Percentiles rank a stretch among this genome's conserved stretches.
Evolutionary conservation across 495 filamentous ascomycete species (phyloP).

Genomic region (Sordaria brevicollis): DNA sequence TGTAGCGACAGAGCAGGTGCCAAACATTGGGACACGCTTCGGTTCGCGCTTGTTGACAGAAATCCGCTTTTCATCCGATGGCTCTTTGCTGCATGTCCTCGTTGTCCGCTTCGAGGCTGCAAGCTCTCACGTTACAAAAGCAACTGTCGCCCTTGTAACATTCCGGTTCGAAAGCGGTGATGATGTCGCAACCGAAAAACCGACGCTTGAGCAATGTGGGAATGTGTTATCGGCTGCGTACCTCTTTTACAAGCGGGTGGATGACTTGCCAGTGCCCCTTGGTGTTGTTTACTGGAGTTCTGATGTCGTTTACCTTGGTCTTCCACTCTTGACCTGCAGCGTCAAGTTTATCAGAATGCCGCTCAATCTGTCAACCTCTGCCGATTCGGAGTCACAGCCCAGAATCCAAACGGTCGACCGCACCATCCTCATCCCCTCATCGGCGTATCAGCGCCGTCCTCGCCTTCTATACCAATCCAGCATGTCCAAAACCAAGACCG

Average conservation of each 20-base stretch:
- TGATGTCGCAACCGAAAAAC: background rate
- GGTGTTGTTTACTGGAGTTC: background rate
- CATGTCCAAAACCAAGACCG: background rate
- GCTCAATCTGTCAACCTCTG: background rate
- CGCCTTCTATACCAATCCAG: background rate
- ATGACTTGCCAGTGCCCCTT: background rate
- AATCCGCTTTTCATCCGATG: background rate
- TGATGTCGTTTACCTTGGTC: background rate
- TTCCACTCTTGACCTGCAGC: background rate
- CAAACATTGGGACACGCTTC: background rate
- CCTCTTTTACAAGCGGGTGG: background rate
- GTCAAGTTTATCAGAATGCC: background rate
- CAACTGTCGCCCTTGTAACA: background rate
- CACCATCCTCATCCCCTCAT: background rate
- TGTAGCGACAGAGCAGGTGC: background rate
- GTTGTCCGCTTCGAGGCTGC: background rate
- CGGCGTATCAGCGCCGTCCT: background rate
- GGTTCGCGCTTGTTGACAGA: background rate
- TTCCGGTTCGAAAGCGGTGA: background rate
- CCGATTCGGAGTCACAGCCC: background rate
- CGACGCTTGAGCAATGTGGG: background rate
- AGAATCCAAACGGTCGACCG: background rate
- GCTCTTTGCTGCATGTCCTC: background rate
- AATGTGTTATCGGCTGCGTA: background rate
- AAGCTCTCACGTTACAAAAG: background rate